phyloP scores from a whole-genome alignment of 371 early-diverging fungal genomes.

The Lichtheimia hyalospora region DNA sequence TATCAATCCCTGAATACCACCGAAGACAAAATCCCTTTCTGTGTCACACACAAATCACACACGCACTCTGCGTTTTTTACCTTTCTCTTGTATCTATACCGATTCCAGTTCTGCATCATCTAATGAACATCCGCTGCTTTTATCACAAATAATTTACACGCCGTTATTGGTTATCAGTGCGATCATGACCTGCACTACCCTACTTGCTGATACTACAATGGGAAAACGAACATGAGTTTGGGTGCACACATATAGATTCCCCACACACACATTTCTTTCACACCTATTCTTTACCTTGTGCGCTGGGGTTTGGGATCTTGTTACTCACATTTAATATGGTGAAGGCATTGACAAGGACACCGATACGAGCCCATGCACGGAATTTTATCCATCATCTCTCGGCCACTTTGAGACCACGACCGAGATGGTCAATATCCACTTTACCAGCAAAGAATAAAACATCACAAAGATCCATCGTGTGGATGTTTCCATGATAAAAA shows the following conservation, averaged over 20 bases:
- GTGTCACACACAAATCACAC: too few species aligned
- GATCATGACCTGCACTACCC: slow-evolving; percentile 53
- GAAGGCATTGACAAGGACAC: slow-evolving; percentile 71
- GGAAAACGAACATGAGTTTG: slow-evolving; percentile 9
- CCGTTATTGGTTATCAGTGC: slow-evolving; percentile 57
- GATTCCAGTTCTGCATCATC: too few species aligned
- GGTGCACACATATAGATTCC: background rate
- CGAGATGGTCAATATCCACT: slow-evolving; percentile 70
- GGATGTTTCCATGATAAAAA: slow-evolving; percentile 64
- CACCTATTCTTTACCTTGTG: slow-evolving; percentile 62
- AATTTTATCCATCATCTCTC: slow-evolving; percentile 63
- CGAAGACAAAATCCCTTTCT: background rate
- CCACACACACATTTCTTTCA: too few species aligned
- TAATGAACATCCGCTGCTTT: slow-evolving; percentile 9
- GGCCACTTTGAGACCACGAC: slow-evolving; percentile 59
- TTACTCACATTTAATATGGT: slow-evolving; percentile 65
- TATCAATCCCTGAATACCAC: background rate
- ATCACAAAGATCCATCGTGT: slow-evolving; percentile 63
- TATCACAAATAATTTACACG: slow-evolving; percentile 21
- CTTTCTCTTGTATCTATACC: slow-evolving; percentile 1
- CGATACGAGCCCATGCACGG: slow-evolving; percentile 81
- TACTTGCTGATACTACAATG: slow-evolving; percentile 40
- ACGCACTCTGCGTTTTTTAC: background rate
- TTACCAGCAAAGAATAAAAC: slow-evolving; percentile 74
- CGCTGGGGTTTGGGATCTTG: slow-evolving; percentile 70